phyloP scores from a whole-genome alignment of 2,329 filamentous ascomycete species.

The Stenocarpella maydis region DNA sequence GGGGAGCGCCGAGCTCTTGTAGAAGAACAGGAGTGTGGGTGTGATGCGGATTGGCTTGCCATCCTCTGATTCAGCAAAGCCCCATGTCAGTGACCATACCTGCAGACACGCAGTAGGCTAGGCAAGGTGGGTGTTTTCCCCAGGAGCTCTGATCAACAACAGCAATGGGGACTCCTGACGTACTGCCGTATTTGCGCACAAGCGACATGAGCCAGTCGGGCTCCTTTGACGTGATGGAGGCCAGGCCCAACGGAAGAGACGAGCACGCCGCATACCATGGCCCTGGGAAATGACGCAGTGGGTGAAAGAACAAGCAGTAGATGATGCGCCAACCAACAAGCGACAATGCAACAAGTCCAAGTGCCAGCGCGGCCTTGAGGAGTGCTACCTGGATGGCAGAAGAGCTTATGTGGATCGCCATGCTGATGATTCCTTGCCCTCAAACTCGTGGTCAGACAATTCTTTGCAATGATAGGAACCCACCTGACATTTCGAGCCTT shows the following conservation, averaged over 20 bases:
- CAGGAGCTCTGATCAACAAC: background rate
- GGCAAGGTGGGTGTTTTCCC: background rate
- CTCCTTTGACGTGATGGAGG: conserved; percentile 36
- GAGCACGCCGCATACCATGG: conserved; percentile 39
- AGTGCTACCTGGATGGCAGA: conserved; percentile 7
- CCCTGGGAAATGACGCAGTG: conserved; percentile 38
- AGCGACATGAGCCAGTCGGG: conserved; percentile 39
- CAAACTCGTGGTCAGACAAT: background rate
- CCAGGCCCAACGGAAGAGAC: conserved; percentile 37
- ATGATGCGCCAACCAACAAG: conserved; percentile 22
- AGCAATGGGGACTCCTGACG: background rate
- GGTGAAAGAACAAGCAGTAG: conserved; percentile 39
- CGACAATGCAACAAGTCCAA: background rate
- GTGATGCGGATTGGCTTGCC: conserved; percentile 47
- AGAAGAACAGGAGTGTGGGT: conserved; percentile 48
- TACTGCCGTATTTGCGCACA: conserved; percentile 39
- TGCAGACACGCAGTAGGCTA: background rate
- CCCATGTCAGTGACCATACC: conserved; percentile 30
- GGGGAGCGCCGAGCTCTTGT: conserved; percentile 45
- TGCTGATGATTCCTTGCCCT: background rate
- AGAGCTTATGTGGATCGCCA: background rate
- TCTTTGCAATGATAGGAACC: background rate
- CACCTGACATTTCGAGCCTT: background rate
- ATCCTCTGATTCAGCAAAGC: conserved; percentile 27
- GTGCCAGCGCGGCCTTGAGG: background rate